A percentile compares a stretch with the other conserved stretches of the same genome.
These are phyloP conservation scores for Pleodorina starrii DNA, from an alignment of 139 green algal genomes.

Conservation along the genomic window DNA sequence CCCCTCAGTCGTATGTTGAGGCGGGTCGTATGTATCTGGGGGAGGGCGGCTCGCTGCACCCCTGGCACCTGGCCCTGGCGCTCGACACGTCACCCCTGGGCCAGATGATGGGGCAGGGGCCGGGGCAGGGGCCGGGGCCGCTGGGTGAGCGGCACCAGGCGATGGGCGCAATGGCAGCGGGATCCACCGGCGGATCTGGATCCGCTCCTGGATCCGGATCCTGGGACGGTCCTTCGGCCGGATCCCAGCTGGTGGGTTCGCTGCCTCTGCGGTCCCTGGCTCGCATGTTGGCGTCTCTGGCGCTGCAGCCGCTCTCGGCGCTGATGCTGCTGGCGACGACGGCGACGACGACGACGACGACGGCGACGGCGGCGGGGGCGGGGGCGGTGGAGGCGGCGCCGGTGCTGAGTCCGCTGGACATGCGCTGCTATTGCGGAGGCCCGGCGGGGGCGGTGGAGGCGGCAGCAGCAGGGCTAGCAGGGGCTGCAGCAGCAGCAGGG, in stretches of 20 bases:
- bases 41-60: not conserved
- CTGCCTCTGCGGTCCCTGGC: constrained; percentile 11
- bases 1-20: constrained; percentile 16
- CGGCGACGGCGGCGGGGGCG: not conserved
- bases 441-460: too few relatives aligned
- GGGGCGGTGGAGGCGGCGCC: not conserved
- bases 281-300: not conserved
- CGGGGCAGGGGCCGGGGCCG: too few relatives aligned
- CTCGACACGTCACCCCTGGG: constrained; percentile 6
- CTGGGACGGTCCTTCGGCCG: not conserved
- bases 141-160: not conserved
- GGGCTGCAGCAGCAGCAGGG: not conserved
- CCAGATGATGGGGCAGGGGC: not conserved
- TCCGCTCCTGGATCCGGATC: not conserved
- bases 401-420: constrained; percentile 27
- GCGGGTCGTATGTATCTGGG: constrained; percentile 2
- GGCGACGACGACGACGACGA: not conserved
- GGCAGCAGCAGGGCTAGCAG: not conserved
- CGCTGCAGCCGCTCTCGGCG: constrained; percentile 30
- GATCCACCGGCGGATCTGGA: too few relatives aligned
- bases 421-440: constrained; percentile 40
- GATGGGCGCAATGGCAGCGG: not conserved
- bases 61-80: constrained; percentile 38
- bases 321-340: constrained; percentile 20
- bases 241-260: not conserved